These are phyloP conservation scores for Jaapia argillacea DNA, from an alignment of 768 basidiomycete species.

Conservation along the genomic window DNA sequence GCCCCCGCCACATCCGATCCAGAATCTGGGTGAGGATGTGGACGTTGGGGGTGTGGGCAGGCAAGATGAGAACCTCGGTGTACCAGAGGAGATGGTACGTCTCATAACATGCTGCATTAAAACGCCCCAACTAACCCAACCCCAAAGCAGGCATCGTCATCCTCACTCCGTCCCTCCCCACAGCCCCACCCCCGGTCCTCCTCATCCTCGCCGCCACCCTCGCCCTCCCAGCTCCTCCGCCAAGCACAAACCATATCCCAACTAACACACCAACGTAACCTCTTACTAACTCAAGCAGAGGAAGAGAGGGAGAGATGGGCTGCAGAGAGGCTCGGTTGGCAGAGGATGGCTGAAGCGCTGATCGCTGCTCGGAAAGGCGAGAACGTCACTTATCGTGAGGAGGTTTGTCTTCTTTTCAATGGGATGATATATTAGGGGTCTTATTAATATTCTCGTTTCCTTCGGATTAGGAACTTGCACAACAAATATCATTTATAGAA, in stretches of 20 bases:
- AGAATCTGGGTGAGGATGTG: too few species aligned
- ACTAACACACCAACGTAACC: constrained; percentile 48
- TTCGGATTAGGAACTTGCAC: not conserved
- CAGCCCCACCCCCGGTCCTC: too few species aligned
- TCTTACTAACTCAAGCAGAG: constrained; percentile 37
- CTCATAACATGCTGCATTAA: too few species aligned
- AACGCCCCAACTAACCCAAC: too few species aligned
- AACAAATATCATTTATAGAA: constrained; percentile 4
- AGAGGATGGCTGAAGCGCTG: constrained; percentile 57
- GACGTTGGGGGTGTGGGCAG: too few species aligned
- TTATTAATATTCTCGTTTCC: constrained; percentile 6
- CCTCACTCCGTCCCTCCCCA: too few species aligned
- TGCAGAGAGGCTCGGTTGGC: constrained; percentile 56
- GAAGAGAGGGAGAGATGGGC: constrained; percentile 55
- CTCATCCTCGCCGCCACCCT: too few species aligned
- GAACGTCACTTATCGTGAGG: constrained; percentile 26
- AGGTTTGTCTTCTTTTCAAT: constrained; percentile 25
- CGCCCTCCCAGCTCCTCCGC: constrained; percentile 31
- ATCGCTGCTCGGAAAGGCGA: constrained; percentile 35
- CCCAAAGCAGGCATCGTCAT: too few species aligned
- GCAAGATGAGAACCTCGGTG: too few species aligned
- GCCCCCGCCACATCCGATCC: too few species aligned
- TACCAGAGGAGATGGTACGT: too few species aligned
- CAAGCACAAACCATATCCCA: constrained; percentile 57
- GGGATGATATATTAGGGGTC: constrained; percentile 2